Evolutionary conservation across 192 early-diverging fungal genomes (phyloP).

Genomic region (Podila minutissima): DNA sequence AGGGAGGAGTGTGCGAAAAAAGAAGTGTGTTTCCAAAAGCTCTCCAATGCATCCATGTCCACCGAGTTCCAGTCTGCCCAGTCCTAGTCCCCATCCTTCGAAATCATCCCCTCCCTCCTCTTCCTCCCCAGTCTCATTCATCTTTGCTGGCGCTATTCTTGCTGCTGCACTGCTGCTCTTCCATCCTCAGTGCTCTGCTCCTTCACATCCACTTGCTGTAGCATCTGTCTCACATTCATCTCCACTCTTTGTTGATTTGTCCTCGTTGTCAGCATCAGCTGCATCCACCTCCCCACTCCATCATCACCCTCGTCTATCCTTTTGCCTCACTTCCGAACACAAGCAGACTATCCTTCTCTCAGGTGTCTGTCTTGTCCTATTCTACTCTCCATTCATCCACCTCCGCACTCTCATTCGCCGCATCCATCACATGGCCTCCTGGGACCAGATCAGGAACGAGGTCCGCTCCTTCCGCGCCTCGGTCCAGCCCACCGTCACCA

Average conservation of each 20-base stretch:
- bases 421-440: conserved; percentile 39
- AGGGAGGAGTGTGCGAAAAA: too few relatives aligned
- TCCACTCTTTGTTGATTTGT: background rate
- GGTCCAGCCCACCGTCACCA: conserved; percentile 53
- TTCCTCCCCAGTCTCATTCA: background rate
- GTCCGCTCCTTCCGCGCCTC: conserved; percentile 62
- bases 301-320: too few relatives aligned
- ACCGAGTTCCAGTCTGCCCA: too few relatives aligned
- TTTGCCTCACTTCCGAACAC: background rate
- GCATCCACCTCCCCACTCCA: background rate
- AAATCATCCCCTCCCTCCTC: background rate
- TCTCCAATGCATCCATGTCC: background rate
- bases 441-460: conserved; percentile 68
- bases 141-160: background rate
- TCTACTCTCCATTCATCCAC: background rate
- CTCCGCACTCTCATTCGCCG: background rate
- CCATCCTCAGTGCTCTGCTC: background rate
- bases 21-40: too few relatives aligned
- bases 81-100: background rate
- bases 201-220: background rate
- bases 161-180: background rate
- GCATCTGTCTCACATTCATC: background rate
- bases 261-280: background rate
- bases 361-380: background rate
- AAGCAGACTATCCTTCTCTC: background rate